These are phyloP conservation scores for Ephemerocybe angulata DNA, from an alignment of 768 basidiomycete genomes.

Conservation along the genomic window DNA sequence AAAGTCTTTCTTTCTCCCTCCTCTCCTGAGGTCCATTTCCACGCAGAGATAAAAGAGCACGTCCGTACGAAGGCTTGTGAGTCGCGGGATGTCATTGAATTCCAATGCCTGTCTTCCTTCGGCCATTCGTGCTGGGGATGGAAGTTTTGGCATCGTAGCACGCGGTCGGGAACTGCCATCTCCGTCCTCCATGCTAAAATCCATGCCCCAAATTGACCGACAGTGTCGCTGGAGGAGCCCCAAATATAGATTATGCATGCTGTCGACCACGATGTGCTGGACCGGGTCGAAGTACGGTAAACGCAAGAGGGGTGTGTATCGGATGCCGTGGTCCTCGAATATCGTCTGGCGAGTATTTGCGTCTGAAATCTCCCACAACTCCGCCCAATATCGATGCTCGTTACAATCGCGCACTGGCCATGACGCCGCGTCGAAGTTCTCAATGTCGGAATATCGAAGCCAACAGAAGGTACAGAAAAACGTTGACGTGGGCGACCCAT, in stretches of 20 bases:
- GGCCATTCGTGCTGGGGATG: not conserved
- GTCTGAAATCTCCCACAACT: not conserved
- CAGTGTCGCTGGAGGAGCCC: constrained; percentile 11
- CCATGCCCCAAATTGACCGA: constrained; percentile 8
- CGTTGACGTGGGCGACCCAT: constrained; percentile 11
- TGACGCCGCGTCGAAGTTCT: constrained; percentile 15
- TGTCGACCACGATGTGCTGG: constrained; percentile 7
- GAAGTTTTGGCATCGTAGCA: not conserved
- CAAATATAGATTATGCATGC: constrained; percentile 12
- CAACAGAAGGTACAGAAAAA: constrained; percentile 20
- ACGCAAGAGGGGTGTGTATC: constrained; percentile 9
- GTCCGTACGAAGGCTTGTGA: not conserved
- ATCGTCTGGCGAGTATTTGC: not conserved
- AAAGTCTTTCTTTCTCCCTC: not conserved
- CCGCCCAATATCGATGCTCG: not conserved
- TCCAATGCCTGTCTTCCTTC: not conserved
- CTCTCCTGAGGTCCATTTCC: not conserved
- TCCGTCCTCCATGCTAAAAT: constrained; percentile 3
- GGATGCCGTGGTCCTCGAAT: constrained; percentile 8
- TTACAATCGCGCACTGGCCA: constrained; percentile 13
- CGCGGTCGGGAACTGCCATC: not conserved
- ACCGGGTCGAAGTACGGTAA: constrained; percentile 15
- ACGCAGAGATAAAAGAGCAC: not conserved
- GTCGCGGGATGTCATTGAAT: too few species aligned
- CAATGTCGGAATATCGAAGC: constrained; percentile 11